These are phyloP conservation scores for Saccharomyces cerevisiae DNA, from an alignment of 805 yeast species.

Conservation along the genomic window DNA sequence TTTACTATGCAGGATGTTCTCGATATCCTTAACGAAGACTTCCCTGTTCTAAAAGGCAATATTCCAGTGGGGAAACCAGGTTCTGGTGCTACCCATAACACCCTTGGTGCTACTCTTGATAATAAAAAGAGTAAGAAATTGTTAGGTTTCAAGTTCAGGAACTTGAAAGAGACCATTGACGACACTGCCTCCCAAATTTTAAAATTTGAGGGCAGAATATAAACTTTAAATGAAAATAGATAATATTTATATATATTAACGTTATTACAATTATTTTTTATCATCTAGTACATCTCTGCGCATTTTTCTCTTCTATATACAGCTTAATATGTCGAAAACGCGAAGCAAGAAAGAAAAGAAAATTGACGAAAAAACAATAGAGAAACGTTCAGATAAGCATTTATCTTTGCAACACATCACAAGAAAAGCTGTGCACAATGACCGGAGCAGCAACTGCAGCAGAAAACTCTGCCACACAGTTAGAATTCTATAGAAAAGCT, in stretches of 20 bases:
- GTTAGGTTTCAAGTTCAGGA: slow-evolving; percentile 18
- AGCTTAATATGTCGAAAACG: background rate
- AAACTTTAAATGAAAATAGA: background rate
- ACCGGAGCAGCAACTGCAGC: slow-evolving; percentile 6
- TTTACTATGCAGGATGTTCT: slow-evolving; percentile 24
- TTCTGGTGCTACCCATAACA: slow-evolving; percentile 5
- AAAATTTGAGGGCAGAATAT: slow-evolving; percentile 9
- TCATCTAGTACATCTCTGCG: background rate
- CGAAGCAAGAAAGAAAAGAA: background rate
- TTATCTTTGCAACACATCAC: background rate
- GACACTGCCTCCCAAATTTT: slow-evolving; percentile 25
- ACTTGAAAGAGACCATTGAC: slow-evolving; percentile 14
- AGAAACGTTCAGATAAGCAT: background rate
- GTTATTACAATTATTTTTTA: background rate
- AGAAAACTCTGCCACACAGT: slow-evolving; percentile 26
- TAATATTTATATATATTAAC: background rate
- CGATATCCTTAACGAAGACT: slow-evolving; percentile 29
- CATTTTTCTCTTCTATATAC: no score
- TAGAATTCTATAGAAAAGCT: slow-evolving; percentile 59
- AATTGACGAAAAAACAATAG: background rate
- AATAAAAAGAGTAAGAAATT: slow-evolving; percentile 16
- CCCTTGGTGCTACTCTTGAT: slow-evolving; percentile 7
- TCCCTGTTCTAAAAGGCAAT: slow-evolving; percentile 38
- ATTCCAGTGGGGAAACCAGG: slow-evolving; percentile 37
- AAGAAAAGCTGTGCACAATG: slow-evolving; percentile 2